Evolutionary conservation across 2,329 filamentous ascomycete genomes (phyloP).

Genomic region (Boeremia exigua): DNA sequence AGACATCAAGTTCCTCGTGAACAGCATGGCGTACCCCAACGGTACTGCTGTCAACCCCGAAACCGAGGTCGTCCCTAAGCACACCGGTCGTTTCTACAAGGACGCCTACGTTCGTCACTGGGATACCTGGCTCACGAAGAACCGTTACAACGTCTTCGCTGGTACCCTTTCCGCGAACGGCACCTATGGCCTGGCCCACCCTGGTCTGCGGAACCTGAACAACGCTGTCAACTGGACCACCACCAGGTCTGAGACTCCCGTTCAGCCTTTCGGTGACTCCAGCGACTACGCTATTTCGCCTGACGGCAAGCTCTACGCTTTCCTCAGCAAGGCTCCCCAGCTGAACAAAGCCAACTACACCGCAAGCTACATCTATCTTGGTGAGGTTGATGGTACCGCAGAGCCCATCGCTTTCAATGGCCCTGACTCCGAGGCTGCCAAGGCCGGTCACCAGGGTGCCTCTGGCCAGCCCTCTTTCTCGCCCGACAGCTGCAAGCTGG

Average conservation of each 20-base stretch:
- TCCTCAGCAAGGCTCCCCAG: slow-evolving; percentile 76
- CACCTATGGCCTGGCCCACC: slow-evolving; percentile 34
- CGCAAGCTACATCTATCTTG: slow-evolving; percentile 80
- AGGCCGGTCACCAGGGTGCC: slow-evolving; percentile 65
- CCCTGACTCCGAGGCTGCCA: slow-evolving; percentile 31
- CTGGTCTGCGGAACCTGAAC: slow-evolving; percentile 57
- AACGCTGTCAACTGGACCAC: slow-evolving; percentile 66
- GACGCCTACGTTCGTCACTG: slow-evolving; percentile 81
- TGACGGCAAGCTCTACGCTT: slow-evolving; percentile 65
- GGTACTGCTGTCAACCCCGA: slow-evolving; percentile 74
- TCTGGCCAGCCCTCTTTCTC: slow-evolving; percentile 75
- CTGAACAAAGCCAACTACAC: slow-evolving; percentile 77
- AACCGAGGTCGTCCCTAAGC: slow-evolving; percentile 62
- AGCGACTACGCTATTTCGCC: slow-evolving; percentile 77
- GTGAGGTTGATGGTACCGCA: slow-evolving; percentile 67
- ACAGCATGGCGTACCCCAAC: slow-evolving; percentile 69
- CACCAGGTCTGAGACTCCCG: slow-evolving; percentile 68
- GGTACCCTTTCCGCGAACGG: slow-evolving; percentile 59
- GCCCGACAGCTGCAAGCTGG: slow-evolving; percentile 71
- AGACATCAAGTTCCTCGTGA: slow-evolving; percentile 56
- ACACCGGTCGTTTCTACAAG: slow-evolving; percentile 73
- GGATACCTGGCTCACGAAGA: slow-evolving; percentile 74
- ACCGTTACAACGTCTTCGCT: slow-evolving; percentile 77
- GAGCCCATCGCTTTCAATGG: slow-evolving; percentile 42
- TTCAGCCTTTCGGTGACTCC: slow-evolving; percentile 77